phyloP scores from a whole-genome alignment of 2,329 filamentous ascomycete genomes.

The Geosmithia putterillii region DNA sequence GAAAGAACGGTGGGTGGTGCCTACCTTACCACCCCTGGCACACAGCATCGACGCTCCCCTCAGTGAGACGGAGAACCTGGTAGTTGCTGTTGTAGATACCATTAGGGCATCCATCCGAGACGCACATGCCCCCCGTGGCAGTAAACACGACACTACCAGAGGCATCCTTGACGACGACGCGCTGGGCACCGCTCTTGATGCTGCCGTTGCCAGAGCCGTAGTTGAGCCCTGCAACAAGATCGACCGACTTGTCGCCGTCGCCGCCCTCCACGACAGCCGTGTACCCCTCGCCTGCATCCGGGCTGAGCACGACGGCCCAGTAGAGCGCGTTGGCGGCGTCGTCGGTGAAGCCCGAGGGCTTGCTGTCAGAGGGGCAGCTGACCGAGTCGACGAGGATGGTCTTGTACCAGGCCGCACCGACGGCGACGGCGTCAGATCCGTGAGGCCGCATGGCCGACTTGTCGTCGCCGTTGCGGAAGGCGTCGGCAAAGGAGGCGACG shows the following conservation, averaged over 20 bases:
- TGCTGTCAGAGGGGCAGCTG: too few species aligned
- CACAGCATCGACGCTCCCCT: background rate
- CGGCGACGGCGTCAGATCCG: background rate
- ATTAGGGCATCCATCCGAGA: background rate
- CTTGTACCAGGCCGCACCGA: conserved; percentile 7
- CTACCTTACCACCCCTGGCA: background rate
- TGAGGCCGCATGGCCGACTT: conserved; percentile 4
- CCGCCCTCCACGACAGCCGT: too few species aligned
- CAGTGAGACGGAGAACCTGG: background rate
- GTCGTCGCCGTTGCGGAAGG: conserved; percentile 4
- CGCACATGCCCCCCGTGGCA: background rate
- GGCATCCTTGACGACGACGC: background rate
- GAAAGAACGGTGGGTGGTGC: too few species aligned
- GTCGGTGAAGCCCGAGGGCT: too few species aligned
- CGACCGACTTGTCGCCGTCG: too few species aligned
- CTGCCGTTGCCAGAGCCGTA: too few species aligned
- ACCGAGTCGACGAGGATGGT: too few species aligned
- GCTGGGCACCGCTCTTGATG: background rate
- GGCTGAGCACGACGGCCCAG: too few species aligned
- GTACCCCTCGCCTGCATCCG: too few species aligned
- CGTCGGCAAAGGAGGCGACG: conserved; percentile 6
- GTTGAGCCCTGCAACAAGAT: too few species aligned
- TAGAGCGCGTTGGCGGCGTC: too few species aligned
- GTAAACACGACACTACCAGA: background rate
- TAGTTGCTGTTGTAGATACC: background rate